A percentile compares a stretch with the other conserved stretches of the same genome.
Conservation (phyloP, 495 filamentous ascomycete species). For the Neurospora africana region DNA sequence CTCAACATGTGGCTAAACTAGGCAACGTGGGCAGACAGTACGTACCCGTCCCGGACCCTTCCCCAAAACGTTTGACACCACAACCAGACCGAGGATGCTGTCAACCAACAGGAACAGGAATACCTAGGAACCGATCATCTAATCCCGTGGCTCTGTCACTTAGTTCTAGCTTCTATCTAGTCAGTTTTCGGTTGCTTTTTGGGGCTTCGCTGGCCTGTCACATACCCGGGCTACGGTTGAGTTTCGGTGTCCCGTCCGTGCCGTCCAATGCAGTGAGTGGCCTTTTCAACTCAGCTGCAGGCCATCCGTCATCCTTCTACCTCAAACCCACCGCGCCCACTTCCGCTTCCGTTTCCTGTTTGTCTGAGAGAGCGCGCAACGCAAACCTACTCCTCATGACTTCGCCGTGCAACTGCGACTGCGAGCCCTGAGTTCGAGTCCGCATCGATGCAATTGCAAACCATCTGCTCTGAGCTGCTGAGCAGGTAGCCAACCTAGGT, state of each 20-base stretch:
- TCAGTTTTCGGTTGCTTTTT: neutral
- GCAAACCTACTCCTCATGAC: neutral
- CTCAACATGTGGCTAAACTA: neutral
- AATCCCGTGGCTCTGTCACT: neutral
- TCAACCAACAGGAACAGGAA: neutral
- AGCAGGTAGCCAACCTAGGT: slow-evolving; percentile 23
- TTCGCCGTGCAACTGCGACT: neutral
- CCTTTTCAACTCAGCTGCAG: neutral
- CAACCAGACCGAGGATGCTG: neutral
- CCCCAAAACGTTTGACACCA: neutral
- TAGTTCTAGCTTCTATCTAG: neutral
- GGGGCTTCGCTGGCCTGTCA: neutral
- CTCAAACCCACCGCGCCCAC: neutral
- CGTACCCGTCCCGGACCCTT: neutral
- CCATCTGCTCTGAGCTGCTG: neutral
- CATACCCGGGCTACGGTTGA: neutral
- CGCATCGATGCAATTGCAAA: slow-evolving; percentile 19
- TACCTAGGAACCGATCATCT: neutral
- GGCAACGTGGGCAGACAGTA: neutral
- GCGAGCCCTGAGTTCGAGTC: neutral
- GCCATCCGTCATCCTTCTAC: neutral
- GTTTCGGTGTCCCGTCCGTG: neutral
- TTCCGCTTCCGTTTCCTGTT: neutral
- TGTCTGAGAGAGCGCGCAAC: neutral
- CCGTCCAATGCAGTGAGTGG: neutral